phyloP scores from a whole-genome alignment of 306 rosid species.

The Cucumis hystrix region DNA sequence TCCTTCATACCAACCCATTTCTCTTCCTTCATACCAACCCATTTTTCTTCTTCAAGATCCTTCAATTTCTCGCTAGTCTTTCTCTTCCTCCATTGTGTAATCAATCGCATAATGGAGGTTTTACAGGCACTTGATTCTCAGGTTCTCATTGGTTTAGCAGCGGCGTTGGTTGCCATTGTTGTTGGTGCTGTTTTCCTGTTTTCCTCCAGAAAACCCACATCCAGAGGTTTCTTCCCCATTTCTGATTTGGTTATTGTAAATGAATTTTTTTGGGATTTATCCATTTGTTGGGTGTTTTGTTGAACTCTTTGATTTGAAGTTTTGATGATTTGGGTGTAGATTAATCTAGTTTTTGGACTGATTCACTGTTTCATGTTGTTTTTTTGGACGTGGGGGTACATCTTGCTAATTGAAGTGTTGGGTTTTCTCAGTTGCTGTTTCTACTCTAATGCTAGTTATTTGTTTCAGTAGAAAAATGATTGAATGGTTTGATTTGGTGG shows the following conservation, averaged over 20 bases:
- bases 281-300: background rate
- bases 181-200: slow-evolving; percentile 38
- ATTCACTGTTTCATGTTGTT: background rate
- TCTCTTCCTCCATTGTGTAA: background rate
- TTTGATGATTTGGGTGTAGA: background rate
- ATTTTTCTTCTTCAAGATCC: background rate
- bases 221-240: slow-evolving; percentile 32
- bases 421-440: background rate
- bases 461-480: background rate
- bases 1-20: background rate
- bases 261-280: background rate
- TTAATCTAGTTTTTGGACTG: background rate
- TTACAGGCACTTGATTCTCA: slow-evolving; percentile 36
- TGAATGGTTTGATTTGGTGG: background rate
- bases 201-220: slow-evolving; percentile 32
- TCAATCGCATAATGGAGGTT: slow-evolving; percentile 34
- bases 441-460: background rate
- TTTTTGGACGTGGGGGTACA: background rate
- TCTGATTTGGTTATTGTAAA: background rate
- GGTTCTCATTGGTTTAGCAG: slow-evolving; percentile 37
- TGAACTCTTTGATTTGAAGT: background rate
- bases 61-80: background rate
- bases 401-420: background rate
- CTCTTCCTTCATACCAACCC: background rate
- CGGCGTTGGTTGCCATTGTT: slow-evolving; percentile 49